Conservation (phyloP, 2,329 filamentous ascomycete genomes). For the Aspergillus piperis region DNA sequence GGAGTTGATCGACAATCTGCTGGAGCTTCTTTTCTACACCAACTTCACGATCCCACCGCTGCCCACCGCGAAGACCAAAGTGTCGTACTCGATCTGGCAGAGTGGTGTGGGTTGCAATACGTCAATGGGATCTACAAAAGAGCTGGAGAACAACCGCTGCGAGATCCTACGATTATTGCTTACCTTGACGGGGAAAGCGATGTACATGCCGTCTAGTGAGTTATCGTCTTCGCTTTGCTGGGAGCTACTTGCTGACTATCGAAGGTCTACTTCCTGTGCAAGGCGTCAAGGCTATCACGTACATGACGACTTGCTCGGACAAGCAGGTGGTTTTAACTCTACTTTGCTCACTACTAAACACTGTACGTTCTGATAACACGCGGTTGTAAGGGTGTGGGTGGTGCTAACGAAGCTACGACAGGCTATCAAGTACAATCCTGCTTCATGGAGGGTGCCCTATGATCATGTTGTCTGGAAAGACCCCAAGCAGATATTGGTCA, state of each 20-base stretch:
- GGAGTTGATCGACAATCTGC: constrained; percentile 84
- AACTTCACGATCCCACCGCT: constrained; percentile 81
- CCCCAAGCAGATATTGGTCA: constrained; percentile 84
- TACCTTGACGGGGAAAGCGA: constrained; percentile 82
- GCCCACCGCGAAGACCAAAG: constrained; percentile 71
- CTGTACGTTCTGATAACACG: constrained; percentile 57
- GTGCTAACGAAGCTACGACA: constrained; percentile 40
- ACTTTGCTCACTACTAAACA: constrained; percentile 90
- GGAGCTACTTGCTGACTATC: constrained; percentile 12
- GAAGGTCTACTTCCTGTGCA: constrained; percentile 70
- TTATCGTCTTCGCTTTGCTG: constrained; percentile 5
- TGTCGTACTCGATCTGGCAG: constrained; percentile 95
- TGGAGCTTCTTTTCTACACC: constrained; percentile 88
- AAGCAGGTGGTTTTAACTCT: constrained; percentile 90
- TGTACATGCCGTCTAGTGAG: constrained; percentile 81
- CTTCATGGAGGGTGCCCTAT: constrained; percentile 90
- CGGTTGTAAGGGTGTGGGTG: background rate
- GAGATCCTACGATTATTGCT: constrained; percentile 86
- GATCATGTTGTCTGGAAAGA: constrained; percentile 91
- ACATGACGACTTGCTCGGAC: constrained; percentile 82
- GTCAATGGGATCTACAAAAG: constrained; percentile 81
- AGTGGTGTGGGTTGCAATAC: constrained; percentile 96
- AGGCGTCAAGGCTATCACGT: constrained; percentile 81
- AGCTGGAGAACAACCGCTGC: constrained; percentile 88
- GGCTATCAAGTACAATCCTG: constrained; percentile 94